Conservation (phyloP, 208 protist genomes). For the Perkinsela sp. region DNA sequence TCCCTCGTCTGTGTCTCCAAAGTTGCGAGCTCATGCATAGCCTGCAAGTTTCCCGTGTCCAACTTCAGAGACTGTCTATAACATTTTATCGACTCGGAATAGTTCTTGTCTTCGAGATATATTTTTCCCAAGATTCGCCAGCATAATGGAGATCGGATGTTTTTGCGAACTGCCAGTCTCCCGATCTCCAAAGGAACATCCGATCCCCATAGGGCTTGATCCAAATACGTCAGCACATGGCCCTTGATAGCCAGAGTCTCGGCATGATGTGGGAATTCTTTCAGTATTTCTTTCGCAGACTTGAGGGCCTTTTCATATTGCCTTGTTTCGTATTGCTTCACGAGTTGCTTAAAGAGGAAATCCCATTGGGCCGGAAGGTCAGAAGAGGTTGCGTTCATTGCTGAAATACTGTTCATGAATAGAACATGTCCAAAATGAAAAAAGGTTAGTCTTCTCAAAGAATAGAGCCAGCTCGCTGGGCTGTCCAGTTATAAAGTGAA, state of each 20-base stretch:
- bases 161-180: background rate
- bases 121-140: background rate
- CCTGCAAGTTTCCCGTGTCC: background rate
- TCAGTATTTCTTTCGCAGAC: constrained; percentile 29
- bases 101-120: background rate
- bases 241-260: constrained; percentile 47
- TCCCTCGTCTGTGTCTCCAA: background rate
- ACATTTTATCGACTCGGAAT: background rate
- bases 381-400: too few relatives aligned
- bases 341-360: constrained; percentile 29
- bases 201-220: background rate
- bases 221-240: constrained; percentile 18
- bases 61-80: background rate
- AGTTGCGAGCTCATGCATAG: background rate
- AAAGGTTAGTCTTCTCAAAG: too few relatives aligned
- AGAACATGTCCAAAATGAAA: too few relatives aligned
- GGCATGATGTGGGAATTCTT: constrained; percentile 21
- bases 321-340: constrained; percentile 27
- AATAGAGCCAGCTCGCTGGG: too few relatives aligned
- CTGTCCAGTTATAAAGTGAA: too few relatives aligned
- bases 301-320: constrained; percentile 42
- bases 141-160: background rate
- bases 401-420: too few relatives aligned
- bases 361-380: background rate
- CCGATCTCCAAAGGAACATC: background rate